Conservation (phyloP, 805 yeast species). For the Kregervanrija pseudodelftensis region DNA sequence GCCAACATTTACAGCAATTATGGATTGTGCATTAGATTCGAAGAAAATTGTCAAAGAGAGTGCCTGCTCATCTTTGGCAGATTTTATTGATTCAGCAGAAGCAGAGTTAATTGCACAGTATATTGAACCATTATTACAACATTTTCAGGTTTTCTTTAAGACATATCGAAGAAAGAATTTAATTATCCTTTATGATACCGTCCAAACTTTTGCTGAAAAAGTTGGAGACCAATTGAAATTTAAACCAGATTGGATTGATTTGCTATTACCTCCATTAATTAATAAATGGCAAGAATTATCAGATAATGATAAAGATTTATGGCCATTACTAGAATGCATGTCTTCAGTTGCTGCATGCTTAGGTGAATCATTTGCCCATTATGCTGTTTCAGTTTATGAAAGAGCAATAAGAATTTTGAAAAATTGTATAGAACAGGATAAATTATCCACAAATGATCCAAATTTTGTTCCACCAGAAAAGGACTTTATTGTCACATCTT, state of each 20-base stretch:
- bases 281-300: slow-evolving; percentile 68
- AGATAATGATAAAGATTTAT: slow-evolving; percentile 77
- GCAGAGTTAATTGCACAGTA: slow-evolving; percentile 53
- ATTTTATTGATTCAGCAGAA: slow-evolving; percentile 73
- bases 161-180: slow-evolving; percentile 78
- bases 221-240: slow-evolving; percentile 48
- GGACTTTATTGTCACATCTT: slow-evolving; percentile 81
- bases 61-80: slow-evolving; percentile 82
- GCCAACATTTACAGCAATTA: slow-evolving; percentile 72
- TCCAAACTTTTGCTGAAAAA: slow-evolving; percentile 81
- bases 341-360: slow-evolving; percentile 84
- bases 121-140: slow-evolving; percentile 58
- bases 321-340: slow-evolving; percentile 92
- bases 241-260: slow-evolving; percentile 49
- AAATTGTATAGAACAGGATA: slow-evolving; percentile 61
- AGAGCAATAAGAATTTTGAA: slow-evolving; percentile 67
- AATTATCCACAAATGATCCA: slow-evolving; percentile 58
- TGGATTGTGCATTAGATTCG: slow-evolving; percentile 68
- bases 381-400: slow-evolving; percentile 78
- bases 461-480: slow-evolving; percentile 72
- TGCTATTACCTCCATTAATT: slow-evolving; percentile 74
- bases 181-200: slow-evolving; percentile 79
- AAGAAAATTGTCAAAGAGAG: slow-evolving; percentile 95
- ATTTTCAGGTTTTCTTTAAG: slow-evolving; percentile 66
- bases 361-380: slow-evolving; percentile 80